Evolutionary conservation across 208 protist species (phyloP).

Genomic region (Leishmania tropica): DNA sequence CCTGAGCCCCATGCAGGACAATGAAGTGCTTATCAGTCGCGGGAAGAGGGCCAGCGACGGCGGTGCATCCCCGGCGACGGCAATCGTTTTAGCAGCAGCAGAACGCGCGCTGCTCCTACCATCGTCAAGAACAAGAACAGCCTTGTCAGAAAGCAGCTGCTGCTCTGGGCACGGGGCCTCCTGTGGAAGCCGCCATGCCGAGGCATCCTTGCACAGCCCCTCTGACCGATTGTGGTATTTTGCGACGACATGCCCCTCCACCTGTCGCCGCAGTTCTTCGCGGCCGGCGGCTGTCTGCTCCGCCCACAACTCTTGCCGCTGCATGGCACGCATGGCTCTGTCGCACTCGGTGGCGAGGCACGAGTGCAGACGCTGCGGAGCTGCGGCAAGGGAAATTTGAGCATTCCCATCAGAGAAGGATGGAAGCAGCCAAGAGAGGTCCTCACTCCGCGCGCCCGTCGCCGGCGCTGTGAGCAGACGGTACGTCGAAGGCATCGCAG

Average conservation of each 20-base stretch:
- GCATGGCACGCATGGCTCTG: constrained; percentile 1
- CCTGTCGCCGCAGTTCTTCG: background rate
- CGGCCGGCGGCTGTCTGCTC: background rate
- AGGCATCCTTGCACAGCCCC: background rate
- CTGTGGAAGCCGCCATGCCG: background rate
- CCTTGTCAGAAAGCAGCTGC: background rate
- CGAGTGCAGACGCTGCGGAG: background rate
- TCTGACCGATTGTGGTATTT: background rate
- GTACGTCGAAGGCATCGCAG: background rate
- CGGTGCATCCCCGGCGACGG: background rate
- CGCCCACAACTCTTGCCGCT: constrained; percentile 8
- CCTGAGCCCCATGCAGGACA: background rate
- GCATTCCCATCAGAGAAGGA: background rate
- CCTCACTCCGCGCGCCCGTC: background rate
- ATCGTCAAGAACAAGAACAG: background rate
- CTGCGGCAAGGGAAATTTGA: background rate
- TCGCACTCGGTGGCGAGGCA: background rate
- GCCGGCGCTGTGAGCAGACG: background rate
- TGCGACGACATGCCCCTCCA: background rate
- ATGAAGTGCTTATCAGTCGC: background rate
- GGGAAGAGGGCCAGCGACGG: background rate
- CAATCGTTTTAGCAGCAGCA: background rate
- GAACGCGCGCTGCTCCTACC: background rate
- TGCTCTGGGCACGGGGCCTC: background rate
- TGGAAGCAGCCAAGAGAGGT: background rate